Conservation (phyloP, 2,329 filamentous ascomycete species). For the Scedosporium aurantiacum region DNA sequence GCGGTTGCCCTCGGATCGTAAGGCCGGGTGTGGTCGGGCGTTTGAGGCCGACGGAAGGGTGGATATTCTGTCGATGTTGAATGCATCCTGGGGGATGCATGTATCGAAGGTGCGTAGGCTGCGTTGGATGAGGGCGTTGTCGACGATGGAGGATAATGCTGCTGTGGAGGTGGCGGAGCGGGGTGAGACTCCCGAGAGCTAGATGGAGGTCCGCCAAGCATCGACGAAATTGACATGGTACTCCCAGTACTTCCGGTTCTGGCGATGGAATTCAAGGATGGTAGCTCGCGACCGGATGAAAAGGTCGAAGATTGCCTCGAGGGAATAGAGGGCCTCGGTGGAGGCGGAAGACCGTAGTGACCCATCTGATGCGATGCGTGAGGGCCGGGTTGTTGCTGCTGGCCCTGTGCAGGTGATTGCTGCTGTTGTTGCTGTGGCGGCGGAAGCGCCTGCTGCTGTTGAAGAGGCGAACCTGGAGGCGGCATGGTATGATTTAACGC, state of each 20-base stretch:
- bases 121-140: conserved; percentile 30
- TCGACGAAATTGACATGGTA: conserved; percentile 52
- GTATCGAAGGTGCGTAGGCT: conserved; percentile 35
- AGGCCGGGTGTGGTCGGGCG: conserved; percentile 54
- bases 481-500: conserved; percentile 32
- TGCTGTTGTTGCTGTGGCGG: conserved; percentile 20
- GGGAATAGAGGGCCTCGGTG: conserved; percentile 30
- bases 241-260: conserved; percentile 36
- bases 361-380: conserved; percentile 18
- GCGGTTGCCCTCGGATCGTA: conserved; percentile 37
- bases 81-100: conserved; percentile 46
- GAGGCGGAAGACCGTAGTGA: conserved; percentile 34
- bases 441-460: conserved; percentile 12
- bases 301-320: conserved; percentile 34
- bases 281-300: conserved; percentile 38
- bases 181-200: conserved; percentile 30
- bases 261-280: conserved; percentile 37
- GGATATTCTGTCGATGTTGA: conserved; percentile 47
- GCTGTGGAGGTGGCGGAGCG: conserved; percentile 23
- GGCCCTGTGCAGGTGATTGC: conserved; percentile 12
- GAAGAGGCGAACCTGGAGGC: conserved; percentile 33
- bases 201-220: conserved; percentile 42
- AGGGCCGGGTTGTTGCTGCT: conserved; percentile 13
- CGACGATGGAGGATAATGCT: conserved; percentile 32
- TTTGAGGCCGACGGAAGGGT: conserved; percentile 56